Evolutionary conservation across 2,329 filamentous ascomycete genomes (phyloP).

Genomic region (Exophiala mesophila): DNA sequence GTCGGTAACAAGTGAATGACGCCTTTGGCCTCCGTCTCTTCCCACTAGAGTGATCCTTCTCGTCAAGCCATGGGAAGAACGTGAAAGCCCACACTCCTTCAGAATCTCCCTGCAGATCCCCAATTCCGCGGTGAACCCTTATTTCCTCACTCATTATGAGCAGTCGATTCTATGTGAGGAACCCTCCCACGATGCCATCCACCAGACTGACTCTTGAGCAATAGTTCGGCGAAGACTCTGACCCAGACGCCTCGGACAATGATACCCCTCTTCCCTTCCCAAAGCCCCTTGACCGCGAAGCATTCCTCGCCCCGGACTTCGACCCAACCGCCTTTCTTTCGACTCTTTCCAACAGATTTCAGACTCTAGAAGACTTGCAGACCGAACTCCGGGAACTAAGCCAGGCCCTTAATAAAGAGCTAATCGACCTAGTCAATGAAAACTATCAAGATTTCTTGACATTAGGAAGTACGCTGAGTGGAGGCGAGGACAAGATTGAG

Average conservation of each 20-base stretch:
- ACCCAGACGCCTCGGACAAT: constrained; percentile 46
- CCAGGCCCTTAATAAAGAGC: constrained; percentile 73
- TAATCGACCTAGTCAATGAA: constrained; percentile 89
- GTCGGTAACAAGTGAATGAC: too few relatives aligned
- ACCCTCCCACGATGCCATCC: not conserved
- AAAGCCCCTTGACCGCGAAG: constrained; percentile 70
- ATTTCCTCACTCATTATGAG: constrained; percentile 17
- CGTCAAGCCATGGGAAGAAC: too few relatives aligned
- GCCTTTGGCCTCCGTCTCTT: too few relatives aligned
- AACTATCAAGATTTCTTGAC: constrained; percentile 91
- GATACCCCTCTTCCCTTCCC: constrained; percentile 79
- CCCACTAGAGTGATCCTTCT: too few relatives aligned
- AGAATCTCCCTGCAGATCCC: too few relatives aligned
- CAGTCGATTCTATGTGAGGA: constrained; percentile 19
- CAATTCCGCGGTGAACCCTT: too few relatives aligned
- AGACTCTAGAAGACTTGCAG: constrained; percentile 90
- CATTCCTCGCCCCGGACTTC: constrained; percentile 76
- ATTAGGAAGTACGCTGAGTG: constrained; percentile 72
- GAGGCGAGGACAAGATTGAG: constrained; percentile 87
- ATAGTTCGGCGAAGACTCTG: constrained; percentile 29
- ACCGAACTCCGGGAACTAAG: constrained; percentile 77
- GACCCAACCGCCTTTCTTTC: constrained; percentile 78
- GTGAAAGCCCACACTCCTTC: too few relatives aligned
- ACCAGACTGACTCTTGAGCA: constrained; percentile 1
- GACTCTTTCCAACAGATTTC: constrained; percentile 77